phyloP scores from a whole-genome alignment of 192 early-diverging fungal genomes.

The Coemansia sp. region DNA sequence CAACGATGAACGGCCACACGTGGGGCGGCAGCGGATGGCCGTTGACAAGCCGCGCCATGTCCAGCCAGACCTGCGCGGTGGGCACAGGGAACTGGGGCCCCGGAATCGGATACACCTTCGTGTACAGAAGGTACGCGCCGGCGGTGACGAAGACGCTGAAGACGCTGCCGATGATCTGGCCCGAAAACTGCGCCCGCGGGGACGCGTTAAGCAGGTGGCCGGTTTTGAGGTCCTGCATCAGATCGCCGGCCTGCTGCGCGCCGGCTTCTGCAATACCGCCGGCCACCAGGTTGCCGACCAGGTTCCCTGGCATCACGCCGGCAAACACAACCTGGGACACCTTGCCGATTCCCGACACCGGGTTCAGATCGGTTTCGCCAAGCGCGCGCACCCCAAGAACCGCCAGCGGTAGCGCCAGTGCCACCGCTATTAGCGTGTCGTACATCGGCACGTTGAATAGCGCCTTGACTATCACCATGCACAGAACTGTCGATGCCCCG shows the following conservation, averaged over 20 bases:
- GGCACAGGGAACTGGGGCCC: conserved; percentile 69
- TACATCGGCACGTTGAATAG: conserved; percentile 71
- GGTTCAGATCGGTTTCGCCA: conserved; percentile 83
- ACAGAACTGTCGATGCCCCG: conserved; percentile 60
- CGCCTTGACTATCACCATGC: conserved; percentile 62
- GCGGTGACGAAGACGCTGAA: conserved; percentile 70
- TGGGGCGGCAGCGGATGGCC: conserved; percentile 69
- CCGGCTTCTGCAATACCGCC: conserved; percentile 79
- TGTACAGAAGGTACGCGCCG: conserved; percentile 70
- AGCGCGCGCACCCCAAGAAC: conserved; percentile 80
- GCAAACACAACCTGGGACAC: conserved; percentile 84
- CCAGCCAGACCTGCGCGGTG: conserved; percentile 76
- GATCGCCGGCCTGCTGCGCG: conserved; percentile 69
- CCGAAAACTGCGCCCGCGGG: conserved; percentile 81
- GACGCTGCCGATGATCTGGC: conserved; percentile 77
- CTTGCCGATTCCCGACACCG: conserved; percentile 81
- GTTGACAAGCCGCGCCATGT: conserved; percentile 75
- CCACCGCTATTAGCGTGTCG: conserved; percentile 67
- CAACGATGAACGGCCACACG: conserved; percentile 61
- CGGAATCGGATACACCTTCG: conserved; percentile 68
- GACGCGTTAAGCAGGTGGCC: conserved; percentile 81
- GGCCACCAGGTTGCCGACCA: conserved; percentile 74
- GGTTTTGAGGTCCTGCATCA: conserved; percentile 84
- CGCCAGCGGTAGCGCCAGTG: conserved; percentile 70
- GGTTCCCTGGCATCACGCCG: conserved; percentile 66